Evolutionary conservation across 441 rosid species (phyloP).

Genomic region (Gossypium davidsonii): DNA sequence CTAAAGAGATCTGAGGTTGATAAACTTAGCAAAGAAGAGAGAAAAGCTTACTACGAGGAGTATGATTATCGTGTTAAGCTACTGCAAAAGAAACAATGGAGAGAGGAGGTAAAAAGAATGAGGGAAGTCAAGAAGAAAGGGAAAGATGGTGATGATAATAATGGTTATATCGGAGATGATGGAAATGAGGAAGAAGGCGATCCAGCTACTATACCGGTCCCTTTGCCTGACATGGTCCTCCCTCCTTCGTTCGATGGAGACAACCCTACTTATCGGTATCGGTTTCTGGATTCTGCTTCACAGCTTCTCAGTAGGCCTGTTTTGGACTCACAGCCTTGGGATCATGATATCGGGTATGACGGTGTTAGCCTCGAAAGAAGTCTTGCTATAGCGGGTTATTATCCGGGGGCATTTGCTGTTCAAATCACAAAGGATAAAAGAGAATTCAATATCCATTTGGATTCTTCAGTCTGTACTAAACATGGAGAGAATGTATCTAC

Average conservation of each 20-base stretch:
- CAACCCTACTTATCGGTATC: slow-evolving; percentile 42
- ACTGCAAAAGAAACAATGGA: slow-evolving; percentile 65
- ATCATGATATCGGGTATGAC: slow-evolving; percentile 54
- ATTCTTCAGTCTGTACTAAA: slow-evolving; percentile 46
- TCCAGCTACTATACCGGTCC: slow-evolving; percentile 42
- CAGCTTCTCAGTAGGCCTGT: slow-evolving; percentile 49
- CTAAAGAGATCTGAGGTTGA: slow-evolving; percentile 44
- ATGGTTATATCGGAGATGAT: slow-evolving; percentile 24
- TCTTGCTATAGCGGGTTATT: slow-evolving; percentile 29
- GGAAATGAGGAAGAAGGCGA: slow-evolving; percentile 29
- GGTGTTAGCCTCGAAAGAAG: slow-evolving; percentile 38
- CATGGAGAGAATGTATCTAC: slow-evolving; percentile 39
- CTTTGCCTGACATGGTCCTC: slow-evolving; percentile 44
- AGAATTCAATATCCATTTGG: slow-evolving; percentile 44
- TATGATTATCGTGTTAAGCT: slow-evolving; percentile 64
- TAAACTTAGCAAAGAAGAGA: slow-evolving; percentile 54
- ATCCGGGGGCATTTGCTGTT: slow-evolving; percentile 37
- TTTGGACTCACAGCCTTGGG: slow-evolving; percentile 48
- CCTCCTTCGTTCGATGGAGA: slow-evolving; percentile 59
- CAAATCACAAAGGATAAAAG: slow-evolving; percentile 53
- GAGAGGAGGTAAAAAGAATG: slow-evolving; percentile 36
- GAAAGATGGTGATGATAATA: slow-evolving; percentile 23
- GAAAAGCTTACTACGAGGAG: slow-evolving; percentile 55
- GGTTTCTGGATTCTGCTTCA: slow-evolving; percentile 37
- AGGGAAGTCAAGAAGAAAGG: slow-evolving; percentile 44